Base-by-base conservation (phyloP, 2,329 filamentous ascomycete genomes). In the Monilinia fructigena region DNA sequence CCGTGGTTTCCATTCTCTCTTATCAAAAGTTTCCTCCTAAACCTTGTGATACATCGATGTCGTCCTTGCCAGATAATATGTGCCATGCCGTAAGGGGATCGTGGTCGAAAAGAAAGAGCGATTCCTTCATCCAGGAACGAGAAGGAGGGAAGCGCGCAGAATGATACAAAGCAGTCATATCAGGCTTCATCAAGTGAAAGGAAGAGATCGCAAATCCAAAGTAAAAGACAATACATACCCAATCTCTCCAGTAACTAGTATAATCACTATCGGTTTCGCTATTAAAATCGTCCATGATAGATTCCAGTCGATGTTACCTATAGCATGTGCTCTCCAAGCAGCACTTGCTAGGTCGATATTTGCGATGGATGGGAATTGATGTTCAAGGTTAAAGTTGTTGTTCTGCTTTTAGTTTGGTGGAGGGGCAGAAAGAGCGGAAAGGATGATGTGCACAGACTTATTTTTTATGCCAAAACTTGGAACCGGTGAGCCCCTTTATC, bases 231-330 rank as follows among this genome's bases (percentile, higher is more conserved):
- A 61, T 31, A 66, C 92, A 82, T 83, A 98, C 95, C 95, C 95
- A 99, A 81, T 99, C 95, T 78, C 94, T 85, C 95, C 95, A 99
- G 79, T 98, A 99, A 80, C 93, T 98, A 59, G 95, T 97, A 78
- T 98, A 99, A 81, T 99, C 95, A 80, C 93, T 97, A 78, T 99
- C 95, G 16, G 93, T 96, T 80, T 99, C 95, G 77, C 93, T 97
- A 72, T 92, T 93, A 80, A 95, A 98, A 80, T 98, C 94, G 78
- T 98, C 95, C 95, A 98, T 98, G 75, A 63, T 74, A 64, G 59
- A 47, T 68, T 67, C 65, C 66, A 69, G 35, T 59, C 7, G 10
- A n/a, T 35, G 20, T 35, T 48, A 23, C 69, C 68, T 70, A 68
- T 61, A 71, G 71, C 73, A 73, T 69, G 72, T 73, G 73, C 73